These are phyloP conservation scores for Xylariaceae sp. DNA, from an alignment of 2,329 filamentous ascomycete species.

Conservation along the genomic window DNA sequence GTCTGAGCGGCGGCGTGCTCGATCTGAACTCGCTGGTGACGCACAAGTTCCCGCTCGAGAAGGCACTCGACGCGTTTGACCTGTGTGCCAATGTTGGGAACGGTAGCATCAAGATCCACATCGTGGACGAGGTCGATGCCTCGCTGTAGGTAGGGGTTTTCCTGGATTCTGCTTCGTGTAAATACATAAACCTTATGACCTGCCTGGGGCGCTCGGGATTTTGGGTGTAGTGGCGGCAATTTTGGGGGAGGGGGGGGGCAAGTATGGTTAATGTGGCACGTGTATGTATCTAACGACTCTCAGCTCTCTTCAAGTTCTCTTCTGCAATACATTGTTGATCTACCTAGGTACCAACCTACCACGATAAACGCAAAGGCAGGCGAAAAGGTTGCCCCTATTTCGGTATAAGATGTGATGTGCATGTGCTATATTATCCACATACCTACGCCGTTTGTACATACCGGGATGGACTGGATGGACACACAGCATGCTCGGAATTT, in stretches of 20 bases:
- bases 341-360: background rate
- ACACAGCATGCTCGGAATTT: slow-evolving; percentile 19
- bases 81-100: slow-evolving; percentile 54
- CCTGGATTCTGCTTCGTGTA: background rate
- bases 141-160: slow-evolving; percentile 17
- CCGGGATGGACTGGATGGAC: too few species aligned
- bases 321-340: background rate
- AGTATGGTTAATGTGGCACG: background rate
- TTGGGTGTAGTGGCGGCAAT: background rate
- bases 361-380: background rate
- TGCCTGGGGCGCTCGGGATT: background rate
- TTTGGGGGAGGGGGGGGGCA: too few species aligned
- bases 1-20: slow-evolving; percentile 60
- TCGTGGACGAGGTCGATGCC: slow-evolving; percentile 51
- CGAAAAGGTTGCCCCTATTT: background rate
- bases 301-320: background rate
- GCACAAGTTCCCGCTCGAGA: slow-evolving; percentile 64
- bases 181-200: background rate
- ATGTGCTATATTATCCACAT: background rate
- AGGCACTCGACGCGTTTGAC: slow-evolving; percentile 60
- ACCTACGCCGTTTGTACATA: background rate
- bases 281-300: background rate
- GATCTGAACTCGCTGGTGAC: slow-evolving; percentile 65
- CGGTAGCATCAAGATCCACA: slow-evolving; percentile 63
- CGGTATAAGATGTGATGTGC: background rate